phyloP scores from a whole-genome alignment of 176 grass and related monocot species.

The Pharus latifolius region DNA sequence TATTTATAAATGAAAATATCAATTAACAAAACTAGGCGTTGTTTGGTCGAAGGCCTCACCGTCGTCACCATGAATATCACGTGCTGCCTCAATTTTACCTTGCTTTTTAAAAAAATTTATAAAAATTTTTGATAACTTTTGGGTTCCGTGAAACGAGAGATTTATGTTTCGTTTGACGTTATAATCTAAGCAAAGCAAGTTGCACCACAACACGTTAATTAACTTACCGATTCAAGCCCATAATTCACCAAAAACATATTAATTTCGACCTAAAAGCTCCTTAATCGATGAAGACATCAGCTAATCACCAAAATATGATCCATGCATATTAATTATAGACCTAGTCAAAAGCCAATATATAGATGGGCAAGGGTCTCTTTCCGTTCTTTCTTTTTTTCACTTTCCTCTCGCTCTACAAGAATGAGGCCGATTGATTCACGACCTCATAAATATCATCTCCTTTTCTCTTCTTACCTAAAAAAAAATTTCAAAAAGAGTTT shows the following conservation, averaged over 20 bases:
- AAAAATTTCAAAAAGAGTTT: no score
- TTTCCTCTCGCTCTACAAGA: not conserved
- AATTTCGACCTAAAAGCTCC: constrained; percentile 1
- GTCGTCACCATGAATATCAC: no score
- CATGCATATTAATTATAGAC: constrained; percentile 4
- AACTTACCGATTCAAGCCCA: constrained; percentile 12
- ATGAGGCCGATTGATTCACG: no score
- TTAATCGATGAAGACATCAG: constrained; percentile 13
- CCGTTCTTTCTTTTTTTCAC: not conserved
- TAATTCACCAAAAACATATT: not conserved
- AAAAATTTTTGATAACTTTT: no score
- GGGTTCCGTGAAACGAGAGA: no score
- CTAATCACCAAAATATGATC: constrained; percentile 43
- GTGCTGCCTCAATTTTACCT: no score
- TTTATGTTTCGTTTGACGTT: constrained; percentile 10
- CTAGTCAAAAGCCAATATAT: constrained; percentile 11
- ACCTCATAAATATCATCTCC: not conserved
- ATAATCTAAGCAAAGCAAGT: constrained; percentile 5
- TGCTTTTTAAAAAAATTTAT: no score
- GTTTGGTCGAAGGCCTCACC: no score
- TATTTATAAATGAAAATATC: no score
- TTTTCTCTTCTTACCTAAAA: no score
- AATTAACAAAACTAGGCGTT: no score
- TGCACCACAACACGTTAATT: not conserved
- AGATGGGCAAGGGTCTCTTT: not conserved